Conservation (phyloP, 805 yeast species). For the Jamesozyma jinghongensis region DNA sequence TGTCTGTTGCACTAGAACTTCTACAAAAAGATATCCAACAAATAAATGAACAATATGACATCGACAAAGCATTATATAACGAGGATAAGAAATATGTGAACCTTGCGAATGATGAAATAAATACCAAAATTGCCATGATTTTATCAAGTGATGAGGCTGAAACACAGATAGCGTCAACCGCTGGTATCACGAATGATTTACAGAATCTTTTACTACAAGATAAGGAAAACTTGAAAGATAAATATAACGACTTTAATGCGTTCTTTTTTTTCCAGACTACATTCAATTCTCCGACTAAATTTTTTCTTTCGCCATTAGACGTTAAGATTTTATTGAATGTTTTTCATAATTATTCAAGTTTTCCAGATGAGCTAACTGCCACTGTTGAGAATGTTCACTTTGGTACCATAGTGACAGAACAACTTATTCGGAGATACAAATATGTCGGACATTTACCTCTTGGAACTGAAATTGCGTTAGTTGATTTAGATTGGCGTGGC, state of each 20-base stretch:
- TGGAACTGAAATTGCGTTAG: slow-evolving; percentile 74
- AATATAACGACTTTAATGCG: slow-evolving; percentile 35
- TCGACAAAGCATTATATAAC: slow-evolving; percentile 51
- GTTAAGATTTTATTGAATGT: slow-evolving; percentile 57
- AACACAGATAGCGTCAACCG: background rate
- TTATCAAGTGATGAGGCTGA: slow-evolving; percentile 13
- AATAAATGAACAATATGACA: slow-evolving; percentile 42
- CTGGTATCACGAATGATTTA: slow-evolving; percentile 6
- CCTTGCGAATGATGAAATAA: slow-evolving; percentile 49
- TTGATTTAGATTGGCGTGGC: slow-evolving; percentile 78
- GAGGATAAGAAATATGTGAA: slow-evolving; percentile 49
- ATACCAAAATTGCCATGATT: slow-evolving; percentile 36
- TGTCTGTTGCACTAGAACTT: slow-evolving; percentile 43
- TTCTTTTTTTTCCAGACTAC: slow-evolving; percentile 74
- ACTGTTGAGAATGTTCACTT: slow-evolving; percentile 61
- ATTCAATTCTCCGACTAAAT: slow-evolving; percentile 56
- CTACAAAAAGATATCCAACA: slow-evolving; percentile 51
- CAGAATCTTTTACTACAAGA: background rate
- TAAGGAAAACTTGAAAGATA: slow-evolving; percentile 5
- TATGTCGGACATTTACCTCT: slow-evolving; percentile 74
- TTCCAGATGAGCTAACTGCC: slow-evolving; percentile 58
- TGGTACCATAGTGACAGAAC: slow-evolving; percentile 55
- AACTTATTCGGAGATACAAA: slow-evolving; percentile 51
- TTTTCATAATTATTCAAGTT: slow-evolving; percentile 50
- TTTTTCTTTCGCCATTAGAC: slow-evolving; percentile 70